These are phyloP conservation scores for Geotrichum candidum DNA, from an alignment of 1,139 yeast species.

Conservation along the genomic window DNA sequence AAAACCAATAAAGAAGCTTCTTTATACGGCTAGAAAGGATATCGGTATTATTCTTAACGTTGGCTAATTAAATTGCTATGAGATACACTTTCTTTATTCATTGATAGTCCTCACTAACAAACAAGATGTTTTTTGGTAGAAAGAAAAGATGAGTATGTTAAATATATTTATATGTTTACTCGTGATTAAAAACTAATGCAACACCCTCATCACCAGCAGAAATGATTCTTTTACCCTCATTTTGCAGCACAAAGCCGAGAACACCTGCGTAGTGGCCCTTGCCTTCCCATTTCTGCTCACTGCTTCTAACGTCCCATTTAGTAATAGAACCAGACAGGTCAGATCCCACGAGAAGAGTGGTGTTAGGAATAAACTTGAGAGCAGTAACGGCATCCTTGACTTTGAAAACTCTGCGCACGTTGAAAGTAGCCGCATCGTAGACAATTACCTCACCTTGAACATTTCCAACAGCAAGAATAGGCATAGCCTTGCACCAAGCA, in stretches of 20 bases:
- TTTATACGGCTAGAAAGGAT: too few species aligned
- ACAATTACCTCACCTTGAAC: constrained; percentile 81
- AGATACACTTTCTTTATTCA: too few species aligned
- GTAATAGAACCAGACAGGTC: constrained; percentile 81
- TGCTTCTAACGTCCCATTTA: constrained; percentile 87
- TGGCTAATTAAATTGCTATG: too few species aligned
- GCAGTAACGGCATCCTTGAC: constrained; percentile 81
- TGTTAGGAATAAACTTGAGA: constrained; percentile 54
- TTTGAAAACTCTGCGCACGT: constrained; percentile 63
- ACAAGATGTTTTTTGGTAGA: background rate
- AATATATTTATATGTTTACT: constrained; percentile 2
- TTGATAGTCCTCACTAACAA: too few species aligned
- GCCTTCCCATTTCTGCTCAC: constrained; percentile 66
- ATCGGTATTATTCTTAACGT: too few species aligned
- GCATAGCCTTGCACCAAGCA: constrained; percentile 65
- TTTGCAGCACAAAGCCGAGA: constrained; percentile 65
- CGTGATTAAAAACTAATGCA: constrained; percentile 56
- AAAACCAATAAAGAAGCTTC: too few species aligned
- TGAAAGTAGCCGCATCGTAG: constrained; percentile 83
- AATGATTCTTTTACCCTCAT: constrained; percentile 61
- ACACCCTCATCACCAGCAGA: constrained; percentile 99
- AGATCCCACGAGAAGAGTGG: constrained; percentile 60
- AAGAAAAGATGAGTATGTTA: background rate
- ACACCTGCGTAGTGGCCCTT: constrained; percentile 94
- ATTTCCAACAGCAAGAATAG: constrained; percentile 75